Evolutionary conservation across 306 rosid genomes (phyloP).

Genomic region (Malus sieversii): DNA sequence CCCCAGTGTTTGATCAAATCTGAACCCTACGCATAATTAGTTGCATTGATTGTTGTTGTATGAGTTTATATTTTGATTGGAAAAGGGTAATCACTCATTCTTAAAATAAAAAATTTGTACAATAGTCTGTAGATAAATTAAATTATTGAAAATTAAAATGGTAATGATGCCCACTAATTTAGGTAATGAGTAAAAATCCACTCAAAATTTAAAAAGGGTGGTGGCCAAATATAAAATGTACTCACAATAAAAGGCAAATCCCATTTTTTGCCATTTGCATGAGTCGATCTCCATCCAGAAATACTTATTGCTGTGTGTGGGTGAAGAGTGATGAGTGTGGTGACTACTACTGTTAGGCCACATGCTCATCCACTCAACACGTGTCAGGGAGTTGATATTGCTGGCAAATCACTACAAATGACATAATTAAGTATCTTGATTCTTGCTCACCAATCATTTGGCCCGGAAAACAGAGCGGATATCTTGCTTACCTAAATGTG

Average conservation of each 20-base stretch:
- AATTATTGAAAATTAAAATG: no score
- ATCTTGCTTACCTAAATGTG: not conserved
- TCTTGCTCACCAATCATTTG: not conserved
- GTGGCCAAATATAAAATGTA: no score
- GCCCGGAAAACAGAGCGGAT: not conserved
- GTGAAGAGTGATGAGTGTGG: not conserved
- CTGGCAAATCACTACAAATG: not conserved
- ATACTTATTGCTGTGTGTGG: not conserved
- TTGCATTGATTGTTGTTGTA: no score
- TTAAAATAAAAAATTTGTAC: no score
- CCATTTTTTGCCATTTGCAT: not conserved
- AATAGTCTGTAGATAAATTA: no score
- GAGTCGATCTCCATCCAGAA: not conserved
- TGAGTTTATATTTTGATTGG: no score
- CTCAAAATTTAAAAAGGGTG: no score
- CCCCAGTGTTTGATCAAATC: not conserved
- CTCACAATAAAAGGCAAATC: not conserved
- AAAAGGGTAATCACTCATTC: no score
- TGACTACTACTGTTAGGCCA: not conserved
- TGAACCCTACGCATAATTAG: not conserved
- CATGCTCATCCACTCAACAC: not conserved
- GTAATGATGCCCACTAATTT: no score
- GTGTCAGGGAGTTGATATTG: not conserved
- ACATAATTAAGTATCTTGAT: not conserved
- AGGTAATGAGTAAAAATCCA: no score